Evolutionary conservation across 2,329 filamentous ascomycete genomes (phyloP).

Genomic region (Fonsecaea pugnacius): DNA sequence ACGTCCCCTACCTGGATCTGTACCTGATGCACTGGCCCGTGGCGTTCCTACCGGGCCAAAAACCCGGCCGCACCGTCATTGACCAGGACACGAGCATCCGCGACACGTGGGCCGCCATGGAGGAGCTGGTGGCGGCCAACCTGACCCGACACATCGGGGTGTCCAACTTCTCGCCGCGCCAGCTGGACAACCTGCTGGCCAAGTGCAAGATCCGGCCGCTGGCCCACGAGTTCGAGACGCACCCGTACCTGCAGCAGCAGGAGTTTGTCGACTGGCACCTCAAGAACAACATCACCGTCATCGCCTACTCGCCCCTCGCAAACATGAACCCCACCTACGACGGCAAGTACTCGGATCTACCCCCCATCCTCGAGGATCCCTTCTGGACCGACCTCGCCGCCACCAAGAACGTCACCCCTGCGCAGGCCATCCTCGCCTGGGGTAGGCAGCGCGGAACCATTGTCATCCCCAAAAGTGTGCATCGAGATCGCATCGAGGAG

Average conservation of each 20-base stretch:
- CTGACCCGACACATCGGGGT: conserved; percentile 65
- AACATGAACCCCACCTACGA: conserved; percentile 56
- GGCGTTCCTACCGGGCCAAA: conserved; percentile 41
- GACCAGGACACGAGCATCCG: conserved; percentile 39
- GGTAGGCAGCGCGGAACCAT: conserved; percentile 52
- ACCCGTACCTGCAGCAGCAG: conserved; percentile 47
- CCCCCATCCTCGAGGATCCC: conserved; percentile 48
- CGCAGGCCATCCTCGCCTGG: conserved; percentile 57
- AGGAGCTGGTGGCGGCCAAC: conserved; percentile 61
- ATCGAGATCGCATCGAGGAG: conserved; percentile 50
- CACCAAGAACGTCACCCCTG: conserved; percentile 48
- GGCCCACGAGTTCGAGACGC: conserved; percentile 46
- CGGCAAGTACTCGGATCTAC: conserved; percentile 40
- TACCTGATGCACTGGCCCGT: conserved; percentile 53
- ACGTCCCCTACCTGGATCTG: conserved; percentile 49
- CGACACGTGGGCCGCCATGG: conserved; percentile 67
- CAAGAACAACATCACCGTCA: conserved; percentile 43
- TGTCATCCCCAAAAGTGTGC: conserved; percentile 58
- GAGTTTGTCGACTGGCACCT: conserved; percentile 44
- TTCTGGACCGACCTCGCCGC: conserved; percentile 48
- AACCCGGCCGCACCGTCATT: conserved; percentile 38
- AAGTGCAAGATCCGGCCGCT: conserved; percentile 37
- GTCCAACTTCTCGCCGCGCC: conserved; percentile 54
- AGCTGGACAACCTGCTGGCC: conserved; percentile 39
- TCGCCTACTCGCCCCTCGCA: conserved; percentile 46